Evolutionary conservation across 805 yeast genomes (phyloP), one percentile per base, ranked within the genome.

Genomic region (Brettanomyces anomalus): DNA sequence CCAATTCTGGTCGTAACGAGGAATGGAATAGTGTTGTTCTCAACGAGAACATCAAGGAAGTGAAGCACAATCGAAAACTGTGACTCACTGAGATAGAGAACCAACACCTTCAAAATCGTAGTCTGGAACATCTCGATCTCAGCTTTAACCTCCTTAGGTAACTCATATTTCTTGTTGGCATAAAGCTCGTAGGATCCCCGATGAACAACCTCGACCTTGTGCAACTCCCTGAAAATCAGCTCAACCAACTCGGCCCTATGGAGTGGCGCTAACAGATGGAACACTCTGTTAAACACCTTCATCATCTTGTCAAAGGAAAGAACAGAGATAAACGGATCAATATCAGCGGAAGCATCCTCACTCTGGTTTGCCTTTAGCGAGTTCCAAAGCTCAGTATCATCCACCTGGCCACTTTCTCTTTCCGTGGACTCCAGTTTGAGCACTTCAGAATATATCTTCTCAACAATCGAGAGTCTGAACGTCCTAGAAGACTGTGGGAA

Each of bases 221-320:
- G 87, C 54, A 90, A 68, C 57, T 87, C 83, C 36, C 84, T 80
- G 70, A 87, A 82, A 33, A 90, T 69, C 42, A 85, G 74, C 39
- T 89, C 85, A 43, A 86, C 75, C 44, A 86, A 70, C 31, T 89
- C 81, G 47, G 85, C 69, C 50, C 85, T 78, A 57, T 86, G 90
- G 51, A 83, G 86, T 51, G 81, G 72, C 34, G 76, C 67, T 55
- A 90, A 70, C 61, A 88, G 85, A 56, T 86, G 84, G 70, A 87
- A 87, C 46, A 86, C 73, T 64, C 98, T 79, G 41, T 93, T 88
- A 67, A 90, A 79, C 32, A 87, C 74, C 62, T 87, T 89, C 68
- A 87, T 79, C 44, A 95, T 93, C 65, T 90, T 90, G 54, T 85
- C 85, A 57, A 81, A 84, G 21, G 85, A 77, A 50, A 90, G 71